phyloP scores from a whole-genome alignment of 106 monocot species.

The Dactylorhiza incarnata region DNA sequence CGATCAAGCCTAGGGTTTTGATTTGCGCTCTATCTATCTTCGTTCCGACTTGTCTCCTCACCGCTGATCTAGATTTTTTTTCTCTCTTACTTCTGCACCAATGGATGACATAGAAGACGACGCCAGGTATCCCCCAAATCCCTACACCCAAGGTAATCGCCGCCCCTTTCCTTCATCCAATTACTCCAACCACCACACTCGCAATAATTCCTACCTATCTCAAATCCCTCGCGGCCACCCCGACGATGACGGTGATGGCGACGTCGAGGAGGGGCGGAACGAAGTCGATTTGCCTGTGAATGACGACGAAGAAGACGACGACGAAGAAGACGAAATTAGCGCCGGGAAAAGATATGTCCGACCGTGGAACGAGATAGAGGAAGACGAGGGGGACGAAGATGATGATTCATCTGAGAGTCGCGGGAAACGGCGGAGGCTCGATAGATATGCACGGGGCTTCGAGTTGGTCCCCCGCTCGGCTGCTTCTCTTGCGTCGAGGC shows the following conservation, averaged over 20 bases:
- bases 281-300: slow-evolving; percentile 3
- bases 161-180: slow-evolving; percentile 9
- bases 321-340: slow-evolving; percentile 6
- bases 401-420: slow-evolving; percentile 39
- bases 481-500: background rate
- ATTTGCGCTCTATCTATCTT: too few species aligned
- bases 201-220: slow-evolving; percentile 15
- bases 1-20: too few species aligned
- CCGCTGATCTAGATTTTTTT: background rate
- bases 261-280: background rate
- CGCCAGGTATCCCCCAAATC: slow-evolving; percentile 44
- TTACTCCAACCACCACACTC: slow-evolving; percentile 8
- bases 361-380: slow-evolving; percentile 5
- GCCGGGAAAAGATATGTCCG: background rate
- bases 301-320: slow-evolving; percentile 21
- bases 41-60: too few species aligned
- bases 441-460: slow-evolving; percentile 56
- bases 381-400: slow-evolving; percentile 15
- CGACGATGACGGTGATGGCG: slow-evolving; percentile 17
- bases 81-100: background rate
- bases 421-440: slow-evolving; percentile 64
- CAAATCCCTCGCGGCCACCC: slow-evolving; percentile 11
- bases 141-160: slow-evolving; percentile 15
- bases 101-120: slow-evolving; percentile 46
- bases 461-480: slow-evolving; percentile 67